These are phyloP conservation scores for Arabidopsis suecica DNA, from an alignment of 345 rosid species.

Conservation along the genomic window DNA sequence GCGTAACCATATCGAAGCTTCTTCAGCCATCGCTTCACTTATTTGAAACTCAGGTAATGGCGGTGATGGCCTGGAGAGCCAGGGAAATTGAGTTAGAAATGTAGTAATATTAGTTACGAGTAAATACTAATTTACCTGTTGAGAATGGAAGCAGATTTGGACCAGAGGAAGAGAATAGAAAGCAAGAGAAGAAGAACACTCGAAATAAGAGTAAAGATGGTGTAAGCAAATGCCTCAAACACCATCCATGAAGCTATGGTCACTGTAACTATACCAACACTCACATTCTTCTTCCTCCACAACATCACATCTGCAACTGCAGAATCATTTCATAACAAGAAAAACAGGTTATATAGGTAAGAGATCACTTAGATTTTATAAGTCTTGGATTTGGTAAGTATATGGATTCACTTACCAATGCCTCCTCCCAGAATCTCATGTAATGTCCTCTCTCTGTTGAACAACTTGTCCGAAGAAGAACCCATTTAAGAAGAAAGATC, in stretches of 20 bases:
- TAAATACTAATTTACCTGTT: slow-evolving; percentile 51
- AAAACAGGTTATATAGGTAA: not conserved
- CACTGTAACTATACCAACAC: slow-evolving; percentile 66
- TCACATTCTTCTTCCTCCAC: slow-evolving; percentile 77
- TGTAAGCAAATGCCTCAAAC: slow-evolving; percentile 84
- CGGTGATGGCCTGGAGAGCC: slow-evolving; percentile 79
- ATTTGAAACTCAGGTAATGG: slow-evolving; percentile 79
- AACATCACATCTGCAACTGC: slow-evolving; percentile 92
- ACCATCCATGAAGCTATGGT: slow-evolving; percentile 86
- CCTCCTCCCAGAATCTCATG: slow-evolving; percentile 90
- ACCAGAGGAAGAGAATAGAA: slow-evolving; percentile 85
- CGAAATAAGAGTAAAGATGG: slow-evolving; percentile 79
- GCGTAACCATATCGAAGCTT: slow-evolving; percentile 56
- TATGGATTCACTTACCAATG: slow-evolving; percentile 57
- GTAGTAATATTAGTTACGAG: not conserved
- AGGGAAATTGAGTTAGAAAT: not conserved
- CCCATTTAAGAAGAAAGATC: slow-evolving; percentile 55
- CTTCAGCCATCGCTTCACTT: slow-evolving; percentile 66
- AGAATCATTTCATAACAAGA: slow-evolving; percentile 39
- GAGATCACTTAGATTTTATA: slow-evolving; percentile 15
- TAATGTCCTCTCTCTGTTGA: slow-evolving; percentile 66
- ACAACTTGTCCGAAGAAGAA: slow-evolving; percentile 57
- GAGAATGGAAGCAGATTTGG: slow-evolving; percentile 94
- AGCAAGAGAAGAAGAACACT: slow-evolving; percentile 87
- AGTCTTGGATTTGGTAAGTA: not conserved